Evolutionary conservation across 176 grass and related monocot species (phyloP).

Genomic region (Oryza meyeriana): DNA sequence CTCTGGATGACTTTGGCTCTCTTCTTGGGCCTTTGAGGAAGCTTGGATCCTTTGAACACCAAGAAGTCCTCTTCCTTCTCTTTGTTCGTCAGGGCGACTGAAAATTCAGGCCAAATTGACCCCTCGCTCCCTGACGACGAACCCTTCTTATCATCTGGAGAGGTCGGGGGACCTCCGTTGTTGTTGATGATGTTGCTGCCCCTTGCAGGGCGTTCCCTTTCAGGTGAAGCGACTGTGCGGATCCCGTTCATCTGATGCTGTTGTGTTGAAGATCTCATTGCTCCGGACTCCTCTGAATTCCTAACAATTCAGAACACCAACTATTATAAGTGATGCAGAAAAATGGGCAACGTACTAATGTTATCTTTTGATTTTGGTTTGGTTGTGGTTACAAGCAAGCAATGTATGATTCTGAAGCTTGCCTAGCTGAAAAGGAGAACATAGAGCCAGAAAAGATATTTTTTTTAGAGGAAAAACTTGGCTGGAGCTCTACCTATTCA

Average conservation of each 20-base stretch:
- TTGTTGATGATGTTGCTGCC: slow-evolving; percentile 27
- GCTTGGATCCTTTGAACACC: slow-evolving; percentile 90
- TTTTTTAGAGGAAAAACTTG: background rate
- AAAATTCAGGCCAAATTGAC: slow-evolving; percentile 75
- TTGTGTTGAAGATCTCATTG: slow-evolving; percentile 46
- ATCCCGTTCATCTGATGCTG: slow-evolving; percentile 51
- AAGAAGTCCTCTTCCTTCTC: slow-evolving; percentile 98
- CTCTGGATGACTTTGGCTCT: slow-evolving; percentile 89
- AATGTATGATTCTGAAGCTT: slow-evolving; percentile 16
- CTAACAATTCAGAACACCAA: slow-evolving; percentile 27
- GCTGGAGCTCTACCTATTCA: background rate
- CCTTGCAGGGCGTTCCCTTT: slow-evolving; percentile 32
- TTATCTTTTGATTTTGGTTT: background rate
- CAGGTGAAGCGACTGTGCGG: slow-evolving; percentile 26
- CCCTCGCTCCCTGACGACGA: slow-evolving; percentile 76
- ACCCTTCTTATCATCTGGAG: slow-evolving; percentile 63
- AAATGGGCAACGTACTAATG: slow-evolving; percentile 5
- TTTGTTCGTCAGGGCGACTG: slow-evolving; percentile 70
- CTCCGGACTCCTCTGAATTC: slow-evolving; percentile 56
- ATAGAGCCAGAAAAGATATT: background rate
- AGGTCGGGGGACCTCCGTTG: slow-evolving; percentile 24
- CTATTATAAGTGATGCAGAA: slow-evolving; percentile 25
- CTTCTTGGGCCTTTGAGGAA: slow-evolving; percentile 92
- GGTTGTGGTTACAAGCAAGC: background rate
- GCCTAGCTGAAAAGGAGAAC: background rate